phyloP scores from a whole-genome alignment of 2,329 filamentous ascomycete species.

The Monascus ruber region DNA sequence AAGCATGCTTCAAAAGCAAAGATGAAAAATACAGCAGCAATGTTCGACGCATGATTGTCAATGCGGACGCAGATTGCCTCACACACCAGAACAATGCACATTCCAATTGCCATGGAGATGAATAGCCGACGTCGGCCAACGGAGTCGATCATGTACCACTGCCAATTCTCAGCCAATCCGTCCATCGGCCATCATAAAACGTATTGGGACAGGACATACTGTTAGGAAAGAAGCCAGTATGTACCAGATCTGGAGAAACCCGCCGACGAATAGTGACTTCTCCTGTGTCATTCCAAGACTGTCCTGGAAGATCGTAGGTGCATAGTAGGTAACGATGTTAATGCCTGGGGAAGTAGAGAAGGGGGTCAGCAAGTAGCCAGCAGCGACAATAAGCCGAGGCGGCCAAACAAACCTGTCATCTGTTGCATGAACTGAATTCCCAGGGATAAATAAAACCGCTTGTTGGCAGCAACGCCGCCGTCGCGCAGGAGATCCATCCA shows the following conservation, averaged over 20 bases:
- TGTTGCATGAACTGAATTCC: slow-evolving; percentile 15
- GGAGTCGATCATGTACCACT: slow-evolving; percentile 12
- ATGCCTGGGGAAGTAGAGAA: slow-evolving; percentile 3
- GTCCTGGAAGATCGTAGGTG: slow-evolving; percentile 14
- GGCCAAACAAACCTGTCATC: slow-evolving; percentile 9
- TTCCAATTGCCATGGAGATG: slow-evolving; percentile 12
- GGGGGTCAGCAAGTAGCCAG: background rate
- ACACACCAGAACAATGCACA: slow-evolving; percentile 12
- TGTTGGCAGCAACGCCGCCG: slow-evolving; percentile 6
- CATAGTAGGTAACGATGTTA: slow-evolving; percentile 15
- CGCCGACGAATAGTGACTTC: slow-evolving; percentile 13
- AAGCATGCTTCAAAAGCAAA: slow-evolving; percentile 14
- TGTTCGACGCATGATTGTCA: slow-evolving; percentile 5
- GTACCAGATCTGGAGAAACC: slow-evolving; percentile 18
- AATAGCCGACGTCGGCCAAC: slow-evolving; percentile 24
- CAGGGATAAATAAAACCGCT: slow-evolving; percentile 8
- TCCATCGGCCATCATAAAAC: slow-evolving; percentile 4
- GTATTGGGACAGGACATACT: slow-evolving; percentile 10
- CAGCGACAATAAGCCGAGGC: background rate
- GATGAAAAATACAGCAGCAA: slow-evolving; percentile 13
- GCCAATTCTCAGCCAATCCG: background rate
- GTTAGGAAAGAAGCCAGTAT: slow-evolving; percentile 17
- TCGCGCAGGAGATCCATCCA: slow-evolving; percentile 8
- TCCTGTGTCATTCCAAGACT: slow-evolving; percentile 14
- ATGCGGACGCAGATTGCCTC: slow-evolving; percentile 13